Percentiles rank a stretch among this genome's conserved stretches.
These are phyloP conservation scores for Starmerella potacharoeniae DNA, from an alignment of 805 yeast species.

Conservation along the genomic window DNA sequence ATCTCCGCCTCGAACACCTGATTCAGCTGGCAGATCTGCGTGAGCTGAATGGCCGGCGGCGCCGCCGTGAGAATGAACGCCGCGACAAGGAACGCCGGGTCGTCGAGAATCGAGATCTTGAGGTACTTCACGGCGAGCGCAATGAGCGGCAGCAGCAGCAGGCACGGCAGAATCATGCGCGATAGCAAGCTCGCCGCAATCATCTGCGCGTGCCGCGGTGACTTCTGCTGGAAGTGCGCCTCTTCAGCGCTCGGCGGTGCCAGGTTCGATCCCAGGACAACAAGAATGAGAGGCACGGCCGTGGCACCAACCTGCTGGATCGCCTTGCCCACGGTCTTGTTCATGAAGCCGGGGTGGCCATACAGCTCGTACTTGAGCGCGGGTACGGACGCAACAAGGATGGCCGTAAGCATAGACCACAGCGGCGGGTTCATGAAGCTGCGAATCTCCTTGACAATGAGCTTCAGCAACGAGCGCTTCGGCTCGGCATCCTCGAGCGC, in stretches of 20 bases:
- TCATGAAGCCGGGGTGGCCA: slow-evolving; percentile 36
- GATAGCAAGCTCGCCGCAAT: slow-evolving; percentile 43
- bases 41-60: slow-evolving; percentile 58
- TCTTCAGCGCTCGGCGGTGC: slow-evolving; percentile 45
- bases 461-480: background rate
- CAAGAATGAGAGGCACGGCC: slow-evolving; percentile 50
- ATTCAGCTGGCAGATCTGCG: slow-evolving; percentile 54
- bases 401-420: slow-evolving; percentile 50
- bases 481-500: background rate
- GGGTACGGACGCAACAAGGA: slow-evolving; percentile 48
- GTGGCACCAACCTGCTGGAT: slow-evolving; percentile 44
- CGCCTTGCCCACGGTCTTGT: slow-evolving; percentile 43
- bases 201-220: slow-evolving; percentile 35
- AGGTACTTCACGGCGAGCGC: slow-evolving; percentile 42
- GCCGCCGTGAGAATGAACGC: slow-evolving; percentile 48
- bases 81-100: slow-evolving; percentile 51
- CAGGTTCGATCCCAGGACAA: slow-evolving; percentile 51
- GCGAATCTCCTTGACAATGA: slow-evolving; percentile 17
- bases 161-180: slow-evolving; percentile 50
- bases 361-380: slow-evolving; percentile 38
- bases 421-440: slow-evolving; percentile 54
- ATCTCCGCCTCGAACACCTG: slow-evolving; percentile 50
- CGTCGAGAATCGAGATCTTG: slow-evolving; percentile 37
- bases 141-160: slow-evolving; percentile 43
- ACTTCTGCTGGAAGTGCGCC: slow-evolving; percentile 8